Conservation (phyloP, 2,329 filamentous ascomycete species). For the Rhytidhysteron rufulum region DNA sequence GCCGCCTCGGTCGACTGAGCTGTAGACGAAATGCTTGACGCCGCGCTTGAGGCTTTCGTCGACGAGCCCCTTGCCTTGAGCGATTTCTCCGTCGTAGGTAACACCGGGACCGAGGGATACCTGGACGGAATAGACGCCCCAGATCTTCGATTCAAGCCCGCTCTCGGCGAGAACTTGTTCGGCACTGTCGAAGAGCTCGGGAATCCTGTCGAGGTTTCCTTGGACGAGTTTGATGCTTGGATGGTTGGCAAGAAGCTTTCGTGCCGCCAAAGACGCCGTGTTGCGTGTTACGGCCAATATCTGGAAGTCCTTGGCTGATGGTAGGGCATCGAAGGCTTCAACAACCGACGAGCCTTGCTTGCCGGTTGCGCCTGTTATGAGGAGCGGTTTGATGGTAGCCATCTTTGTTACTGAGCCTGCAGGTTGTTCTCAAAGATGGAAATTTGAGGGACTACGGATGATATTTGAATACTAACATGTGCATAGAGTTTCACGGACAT, state of each 20-base stretch:
- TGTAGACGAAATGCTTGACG: constrained; percentile 62
- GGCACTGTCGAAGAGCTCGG: constrained; percentile 48
- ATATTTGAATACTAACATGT: not conserved
- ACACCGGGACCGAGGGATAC: constrained; percentile 42
- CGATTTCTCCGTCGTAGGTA: constrained; percentile 45
- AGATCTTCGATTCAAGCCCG: constrained; percentile 37
- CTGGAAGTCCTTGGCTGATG: constrained; percentile 37
- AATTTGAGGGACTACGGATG: not conserved
- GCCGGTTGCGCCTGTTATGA: constrained; percentile 45
- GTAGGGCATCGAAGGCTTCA: constrained; percentile 36
- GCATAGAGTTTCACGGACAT: no score
- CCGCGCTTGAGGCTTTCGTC: constrained; percentile 54
- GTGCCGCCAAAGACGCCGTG: constrained; percentile 47
- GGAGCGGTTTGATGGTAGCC: constrained; percentile 35
- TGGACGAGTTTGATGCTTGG: constrained; percentile 53
- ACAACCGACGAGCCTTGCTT: constrained; percentile 47
- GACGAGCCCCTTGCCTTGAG: constrained; percentile 57
- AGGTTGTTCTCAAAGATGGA: not conserved
- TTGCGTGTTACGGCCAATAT: constrained; percentile 62
- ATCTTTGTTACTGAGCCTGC: constrained; percentile 12
- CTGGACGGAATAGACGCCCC: constrained; percentile 62
- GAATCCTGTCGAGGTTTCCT: constrained; percentile 53
- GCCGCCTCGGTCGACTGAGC: constrained; percentile 61
- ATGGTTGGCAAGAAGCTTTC: constrained; percentile 44
- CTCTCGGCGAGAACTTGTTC: constrained; percentile 33